Base-by-base conservation (phyloP, 495 filamentous ascomycete genomes). In the Hypoxylon intermedium region DNA sequence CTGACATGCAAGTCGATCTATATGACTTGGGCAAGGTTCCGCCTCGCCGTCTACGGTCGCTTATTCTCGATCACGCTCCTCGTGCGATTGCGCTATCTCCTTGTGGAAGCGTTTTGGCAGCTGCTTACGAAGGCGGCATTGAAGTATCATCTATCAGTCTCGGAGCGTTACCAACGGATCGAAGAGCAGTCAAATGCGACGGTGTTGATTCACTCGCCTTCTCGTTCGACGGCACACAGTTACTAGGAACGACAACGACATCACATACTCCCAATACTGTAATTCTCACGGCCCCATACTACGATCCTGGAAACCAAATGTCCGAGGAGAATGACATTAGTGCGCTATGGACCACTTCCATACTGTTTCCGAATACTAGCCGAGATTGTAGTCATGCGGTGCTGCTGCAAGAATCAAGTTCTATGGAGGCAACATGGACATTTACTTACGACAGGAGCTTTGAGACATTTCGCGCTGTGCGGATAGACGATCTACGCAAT, bases 341-440 rank as follows among this genome's bases (percentile, higher is more conserved):
- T 66, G 86, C 86, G 5, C 79, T 93, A 67, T 95, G 91, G 91
- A 95, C 91, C 37, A 92, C 90, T 1, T 92, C 93, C 34, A 92
- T 95, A 21, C 75, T 95, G 0, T 95, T 95, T 44, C 91, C 91
- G 0, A 89, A 92, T 51, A 85, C 83, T 15, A 90, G 85, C 48
- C 80, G 83, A 33, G 86, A 88, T 31, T 92, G 87, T 55, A 90
- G 87, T 50, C 87, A 93, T 73, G 91, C 89, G 33, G 86, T 87
- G 1, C 65, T 93, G 15, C 75, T 95, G 1, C 85, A 90, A 30
- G 78, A 83, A 58, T 83, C 85, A 26, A 81, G 82, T n/a, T 83
- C 89, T 49, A 84, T 85, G 31, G 90, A 92, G 64, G 85, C 87
- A 19, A 84, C 73, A 43, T 95, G 91, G 91, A 82, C 90, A 0